Evolutionary conservation across 129 eudicot species (phyloP).

Genomic region (Ambrosia trifida): DNA sequence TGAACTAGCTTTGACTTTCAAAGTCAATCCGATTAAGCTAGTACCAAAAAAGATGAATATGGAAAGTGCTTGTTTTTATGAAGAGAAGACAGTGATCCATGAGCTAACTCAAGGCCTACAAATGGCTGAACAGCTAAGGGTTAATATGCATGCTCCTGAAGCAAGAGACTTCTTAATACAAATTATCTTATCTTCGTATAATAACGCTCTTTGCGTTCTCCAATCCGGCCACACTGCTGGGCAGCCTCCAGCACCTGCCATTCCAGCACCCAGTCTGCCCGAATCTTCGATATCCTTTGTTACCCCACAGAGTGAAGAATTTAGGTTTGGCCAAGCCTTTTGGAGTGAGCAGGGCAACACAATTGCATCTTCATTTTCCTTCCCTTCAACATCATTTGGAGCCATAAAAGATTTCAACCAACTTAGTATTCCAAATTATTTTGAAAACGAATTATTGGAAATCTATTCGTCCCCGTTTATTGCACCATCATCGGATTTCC

Average conservation of each 20-base stretch:
- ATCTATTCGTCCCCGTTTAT: no score
- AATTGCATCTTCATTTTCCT: slow-evolving; percentile 40
- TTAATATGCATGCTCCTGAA: no score
- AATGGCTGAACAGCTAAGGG: no score
- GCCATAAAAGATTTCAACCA: slow-evolving; percentile 28
- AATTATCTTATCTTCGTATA: slow-evolving; percentile 63
- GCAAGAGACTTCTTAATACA: no score
- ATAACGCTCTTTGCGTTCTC: slow-evolving; percentile 63
- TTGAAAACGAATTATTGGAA: slow-evolving; percentile 37
- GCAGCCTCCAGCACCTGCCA: slow-evolving; percentile 26
- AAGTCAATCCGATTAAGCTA: neutral
- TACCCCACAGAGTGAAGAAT: slow-evolving; percentile 45
- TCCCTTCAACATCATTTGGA: slow-evolving; percentile 43
- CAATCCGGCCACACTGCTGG: no score
- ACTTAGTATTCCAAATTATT: slow-evolving; percentile 19
- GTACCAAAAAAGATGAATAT: slow-evolving; percentile 20
- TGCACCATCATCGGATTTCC: neutral
- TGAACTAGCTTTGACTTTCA: neutral
- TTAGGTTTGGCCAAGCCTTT: slow-evolving; percentile 14
- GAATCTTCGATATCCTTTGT: slow-evolving; percentile 47
- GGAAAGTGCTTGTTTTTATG: slow-evolving; percentile 43
- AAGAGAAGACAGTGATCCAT: slow-evolving; percentile 42
- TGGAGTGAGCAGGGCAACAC: slow-evolving; percentile 22
- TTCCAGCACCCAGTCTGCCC: slow-evolving; percentile 18
- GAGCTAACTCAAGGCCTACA: slow-evolving; percentile 68